phyloP scores from a whole-genome alignment of 2,329 filamentous ascomycete genomes.

The Colletotrichum tanaceti region DNA sequence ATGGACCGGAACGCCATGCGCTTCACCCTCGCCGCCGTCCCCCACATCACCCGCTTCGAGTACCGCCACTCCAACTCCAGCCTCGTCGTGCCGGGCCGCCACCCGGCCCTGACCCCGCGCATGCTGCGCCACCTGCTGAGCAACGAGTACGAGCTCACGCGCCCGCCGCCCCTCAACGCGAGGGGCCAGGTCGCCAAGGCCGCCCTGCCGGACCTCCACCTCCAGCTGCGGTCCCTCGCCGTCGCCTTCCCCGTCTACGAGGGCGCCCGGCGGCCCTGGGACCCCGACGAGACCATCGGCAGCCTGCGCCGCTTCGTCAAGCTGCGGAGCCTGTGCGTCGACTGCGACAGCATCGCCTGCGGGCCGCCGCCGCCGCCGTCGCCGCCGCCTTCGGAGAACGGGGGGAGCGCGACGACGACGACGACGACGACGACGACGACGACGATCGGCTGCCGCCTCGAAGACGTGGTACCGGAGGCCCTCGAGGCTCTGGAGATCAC shows the following conservation, averaged over 20 bases:
- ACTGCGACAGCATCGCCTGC: neutral
- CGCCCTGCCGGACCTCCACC: slow-evolving; percentile 2
- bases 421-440: too few species aligned
- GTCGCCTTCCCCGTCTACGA: slow-evolving; percentile 1
- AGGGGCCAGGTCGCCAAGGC: neutral
- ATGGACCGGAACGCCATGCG: slow-evolving; percentile 6
- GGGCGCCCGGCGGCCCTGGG: neutral
- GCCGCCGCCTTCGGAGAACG: too few species aligned
- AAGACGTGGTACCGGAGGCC: neutral
- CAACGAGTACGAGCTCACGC: slow-evolving; percentile 11
- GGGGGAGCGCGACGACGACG: too few species aligned
- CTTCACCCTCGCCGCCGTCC: neutral
- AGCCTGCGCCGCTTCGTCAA: neutral
- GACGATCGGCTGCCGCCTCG: neutral
- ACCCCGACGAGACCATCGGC: neutral
- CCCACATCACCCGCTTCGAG: slow-evolving; percentile 13
- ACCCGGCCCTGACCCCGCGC: neutral
- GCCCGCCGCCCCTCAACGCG: neutral
- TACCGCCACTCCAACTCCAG: neutral
- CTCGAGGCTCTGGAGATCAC: slow-evolving; percentile 9
- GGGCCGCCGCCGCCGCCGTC: too few species aligned
- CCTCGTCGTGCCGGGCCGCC: neutral
- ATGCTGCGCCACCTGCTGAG: slow-evolving; percentile 11
- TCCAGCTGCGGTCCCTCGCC: slow-evolving; percentile 1
- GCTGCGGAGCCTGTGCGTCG: slow-evolving; percentile 8